Evolutionary conservation across 306 rosid species (phyloP), one percentile per base, ranked within the genome.

Genomic region (Carpinus fangiana): DNA sequence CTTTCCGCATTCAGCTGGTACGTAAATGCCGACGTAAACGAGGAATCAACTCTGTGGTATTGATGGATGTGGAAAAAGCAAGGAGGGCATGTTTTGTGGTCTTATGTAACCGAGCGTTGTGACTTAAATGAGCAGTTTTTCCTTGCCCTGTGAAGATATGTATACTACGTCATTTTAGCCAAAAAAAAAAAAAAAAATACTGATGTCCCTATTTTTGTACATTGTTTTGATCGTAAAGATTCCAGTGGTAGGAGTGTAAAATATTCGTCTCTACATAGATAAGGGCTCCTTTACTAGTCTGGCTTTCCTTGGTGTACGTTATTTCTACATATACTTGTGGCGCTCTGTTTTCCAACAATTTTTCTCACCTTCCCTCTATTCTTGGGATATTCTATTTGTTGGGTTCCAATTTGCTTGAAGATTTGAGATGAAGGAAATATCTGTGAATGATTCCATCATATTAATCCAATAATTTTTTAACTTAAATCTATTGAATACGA

Each of bases 161-260:
- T 87, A 88, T 86, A 86, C 78, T 80, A 69, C 84, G 79, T 82
- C 86, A 70, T 90, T 79, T 79, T 86, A 86, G 89, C 81, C 45
- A 23, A 46, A 79, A 20, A 57, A 56, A 5, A 55, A 17, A 20
- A 13, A 69, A 52, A 64, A 70, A 43, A 47, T 62, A 43, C 65
- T 60, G 34, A 41, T 78, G 73, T 81, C 76, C 74, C 64, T 84
- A 75, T 79, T 48, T 78, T 66, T 90, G 76, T 82, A 86, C 57
- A 76, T 86, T 83, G 57, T 87, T 88, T 83, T 71, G 65, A 38
- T 65, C 81, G 71, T 45, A 77, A 75, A 73, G 72, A 84, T 78
- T 77, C 78, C 80, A 48, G 72, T 73, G 79, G 57, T 53, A 76
- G 74, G 78, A 72, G 77, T 77, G 70, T 73, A 73, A 77, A 83